Conservation (phyloP, 2,329 filamentous ascomycete species). For the Fusarium denticulatum region DNA sequence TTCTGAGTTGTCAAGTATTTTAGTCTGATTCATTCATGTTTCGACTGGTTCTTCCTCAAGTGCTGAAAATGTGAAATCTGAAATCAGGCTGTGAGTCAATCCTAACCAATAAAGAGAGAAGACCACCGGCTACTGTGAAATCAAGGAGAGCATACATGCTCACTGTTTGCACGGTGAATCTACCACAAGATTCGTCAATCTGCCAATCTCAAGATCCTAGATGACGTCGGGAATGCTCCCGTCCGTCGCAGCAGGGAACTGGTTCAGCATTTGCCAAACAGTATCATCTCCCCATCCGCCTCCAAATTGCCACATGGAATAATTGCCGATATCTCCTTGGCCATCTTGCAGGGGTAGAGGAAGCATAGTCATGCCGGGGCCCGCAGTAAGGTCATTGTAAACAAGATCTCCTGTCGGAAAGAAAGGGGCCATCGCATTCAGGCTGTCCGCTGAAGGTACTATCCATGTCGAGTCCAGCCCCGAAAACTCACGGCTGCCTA, state of each 20-base stretch:
- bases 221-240: constrained; percentile 2
- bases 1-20: not conserved
- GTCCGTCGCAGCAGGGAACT: constrained; percentile 50
- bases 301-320: constrained; percentile 60
- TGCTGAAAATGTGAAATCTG: not conserved
- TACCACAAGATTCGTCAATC: not conserved
- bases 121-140: not conserved
- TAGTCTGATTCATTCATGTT: not conserved
- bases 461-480: constrained; percentile 49
- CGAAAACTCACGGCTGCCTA: constrained; percentile 4
- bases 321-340: constrained; percentile 11
- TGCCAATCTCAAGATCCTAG: not conserved
- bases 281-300: constrained; percentile 65
- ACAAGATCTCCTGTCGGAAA: constrained; percentile 67
- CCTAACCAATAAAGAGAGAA: not conserved
- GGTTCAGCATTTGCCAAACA: constrained; percentile 66
- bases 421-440: constrained; percentile 63
- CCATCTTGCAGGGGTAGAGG: constrained; percentile 22
- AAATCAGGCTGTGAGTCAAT: not conserved
- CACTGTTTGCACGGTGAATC: not conserved
- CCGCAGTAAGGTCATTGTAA: constrained; percentile 64
- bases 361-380: constrained; percentile 45
- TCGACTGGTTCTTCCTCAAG: not conserved
- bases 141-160: not conserved
- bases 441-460: constrained; percentile 58